Evolutionary conservation across 164 flowering plant genomes (phyloP).

Genomic region (Amborella trichopoda): DNA sequence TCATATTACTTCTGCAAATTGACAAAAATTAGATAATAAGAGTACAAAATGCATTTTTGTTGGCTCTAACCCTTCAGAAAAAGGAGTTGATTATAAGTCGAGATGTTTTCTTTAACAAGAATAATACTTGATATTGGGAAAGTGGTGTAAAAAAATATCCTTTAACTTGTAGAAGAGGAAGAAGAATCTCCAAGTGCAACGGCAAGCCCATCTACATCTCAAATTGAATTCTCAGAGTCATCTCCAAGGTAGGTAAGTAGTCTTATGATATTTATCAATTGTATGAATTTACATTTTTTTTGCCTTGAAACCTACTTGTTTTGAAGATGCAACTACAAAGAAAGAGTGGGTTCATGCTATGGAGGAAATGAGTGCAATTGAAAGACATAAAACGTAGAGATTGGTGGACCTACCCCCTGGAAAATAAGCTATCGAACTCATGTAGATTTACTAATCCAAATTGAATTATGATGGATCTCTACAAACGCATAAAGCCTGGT

Average conservation of each 20-base stretch:
- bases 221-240: not conserved
- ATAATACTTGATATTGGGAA: not conserved
- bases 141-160: not conserved
- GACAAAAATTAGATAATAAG: not conserved
- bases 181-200: too few species aligned
- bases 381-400: not conserved
- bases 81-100: not conserved
- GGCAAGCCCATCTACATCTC: not conserved
- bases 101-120: not conserved
- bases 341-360: not conserved
- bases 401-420: not conserved
- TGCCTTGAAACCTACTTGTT: not conserved
- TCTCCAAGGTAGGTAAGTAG: too few species aligned
- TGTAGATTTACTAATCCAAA: not conserved
- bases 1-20: too few species aligned
- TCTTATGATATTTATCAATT: too few species aligned
- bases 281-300: too few species aligned
- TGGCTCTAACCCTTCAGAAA: not conserved
- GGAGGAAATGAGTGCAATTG: too few species aligned
- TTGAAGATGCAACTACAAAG: not conserved
- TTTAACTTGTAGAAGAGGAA: too few species aligned
- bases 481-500: not conserved
- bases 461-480: not conserved
- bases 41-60: not conserved
- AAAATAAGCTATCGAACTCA: not conserved